Evolutionary conservation across 768 basidiomycete genomes (phyloP), one percentile per base, ranked within the genome.

Genomic region (Zangia roseola): DNA sequence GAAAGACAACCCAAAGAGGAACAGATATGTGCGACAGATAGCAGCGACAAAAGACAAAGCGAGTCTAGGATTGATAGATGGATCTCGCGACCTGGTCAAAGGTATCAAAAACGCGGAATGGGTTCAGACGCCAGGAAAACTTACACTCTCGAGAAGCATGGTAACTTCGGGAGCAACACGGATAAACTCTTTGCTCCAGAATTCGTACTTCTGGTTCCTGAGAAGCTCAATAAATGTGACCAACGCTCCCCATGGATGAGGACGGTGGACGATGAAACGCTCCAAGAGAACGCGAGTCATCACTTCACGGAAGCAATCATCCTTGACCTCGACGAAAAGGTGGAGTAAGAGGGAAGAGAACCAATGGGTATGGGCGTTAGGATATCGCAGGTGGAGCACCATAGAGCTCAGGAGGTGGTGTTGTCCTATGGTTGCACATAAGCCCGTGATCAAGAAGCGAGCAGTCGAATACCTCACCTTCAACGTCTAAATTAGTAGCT

Each of bases 291-390:
- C 91, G 54, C 87, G 88, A 44, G 93, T 88, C 73, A 88, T 79
- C 55, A 91, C 80, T 65, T 94, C 90, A 59, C 81, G 78, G 75
- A 89, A 86, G 37, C 78, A 80, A 48, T 88, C 88, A 52, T 83
- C 82, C 61, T 83, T 81, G 53, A 88, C 79, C 62, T 93, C 88
- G 42, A 75, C 61, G 74, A 97, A 98, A 37, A 95, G 80, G 65
- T 93, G 82, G 44, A 98, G 80, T 45, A 97, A 74, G 55, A 97
- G 78, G 38, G 86, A 88, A 66, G 88, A 91, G 78, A 95, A 98
- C 93, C 94, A 99, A 69, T 92, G 88, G 42, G 95, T 99, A 76
- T 99, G 97, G 10, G 94, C 91, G 62, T 94, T 97, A 26, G 97
- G 95, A 77, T 95, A 98, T 61, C 97, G 91, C 55, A 99, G 75